Base-by-base conservation (phyloP, 2,329 filamentous ascomycete species). In the Monosporascus sp. region DNA sequence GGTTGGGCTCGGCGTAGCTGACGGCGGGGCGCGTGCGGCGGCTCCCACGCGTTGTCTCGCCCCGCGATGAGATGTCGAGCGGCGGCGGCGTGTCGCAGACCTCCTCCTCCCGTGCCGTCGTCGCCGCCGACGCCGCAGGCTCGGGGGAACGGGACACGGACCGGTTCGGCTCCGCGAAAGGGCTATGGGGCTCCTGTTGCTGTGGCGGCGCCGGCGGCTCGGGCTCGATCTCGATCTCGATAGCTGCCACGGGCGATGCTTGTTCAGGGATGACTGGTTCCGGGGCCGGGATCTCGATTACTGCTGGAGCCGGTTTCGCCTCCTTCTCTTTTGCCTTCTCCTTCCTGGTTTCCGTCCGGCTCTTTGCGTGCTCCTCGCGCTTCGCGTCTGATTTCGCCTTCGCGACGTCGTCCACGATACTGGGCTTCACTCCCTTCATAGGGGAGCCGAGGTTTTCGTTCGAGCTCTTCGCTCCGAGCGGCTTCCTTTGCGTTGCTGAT, bases 1-100 rank as follows among this genome's bases (percentile, higher is more conserved):
- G 75, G 63, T 88, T 93, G 1, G 90, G 90, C 68, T 93, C 88
- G 11, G 88, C 87, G 68, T 94, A 94, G 73, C 88, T 93, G 56
- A 94, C 81, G 49, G 84, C 78, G 11, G 82, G 74, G 62, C 87
- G 79, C 48, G 83, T 82, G 59, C 90, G 81, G 59, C 90, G 78
- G 61, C 85, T 87, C 22, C 83, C 81, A 45, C 90, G 80, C 27
- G 81, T 77, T 27, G 80, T 80, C 60, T 87, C 81, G 49, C 80
- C 78, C 37, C 70, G 76, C 7, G 71, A 73, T 7, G 77, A 80
- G 37, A 86, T 78, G 59, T 85, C 80, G 17, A 73, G 68, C 5
- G 83, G 83, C 5, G 84, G 84, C 3, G 84, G 83, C 0, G 84
- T 85, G 60, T 84, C 83, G 52, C 75, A 68, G 20, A 61, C 69